These are phyloP conservation scores for Verticillium klebahnii DNA, from an alignment of 2,329 filamentous ascomycete species.

Conservation along the genomic window DNA sequence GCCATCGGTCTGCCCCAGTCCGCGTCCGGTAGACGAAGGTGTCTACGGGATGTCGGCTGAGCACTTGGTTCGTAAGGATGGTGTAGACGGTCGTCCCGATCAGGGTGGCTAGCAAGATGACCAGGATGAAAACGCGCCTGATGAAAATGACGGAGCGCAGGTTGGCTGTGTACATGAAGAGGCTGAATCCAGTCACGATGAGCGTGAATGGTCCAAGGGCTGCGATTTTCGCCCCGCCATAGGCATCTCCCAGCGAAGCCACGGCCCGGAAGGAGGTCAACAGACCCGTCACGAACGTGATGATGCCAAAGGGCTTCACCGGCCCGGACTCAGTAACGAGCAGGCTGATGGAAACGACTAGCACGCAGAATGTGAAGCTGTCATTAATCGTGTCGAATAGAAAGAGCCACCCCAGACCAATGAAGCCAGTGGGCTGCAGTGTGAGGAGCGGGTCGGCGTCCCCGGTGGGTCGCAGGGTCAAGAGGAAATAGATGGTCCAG, in stretches of 20 bases:
- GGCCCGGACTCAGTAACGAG: slow-evolving; percentile 44
- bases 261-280: slow-evolving; percentile 30
- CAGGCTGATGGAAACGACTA: slow-evolving; percentile 39
- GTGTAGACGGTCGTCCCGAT: slow-evolving; percentile 30
- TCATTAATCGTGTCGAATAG: slow-evolving; percentile 45
- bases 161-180: slow-evolving; percentile 39
- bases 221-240: slow-evolving; percentile 30
- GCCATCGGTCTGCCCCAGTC: slow-evolving; percentile 44
- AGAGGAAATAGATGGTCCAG: slow-evolving; percentile 20
- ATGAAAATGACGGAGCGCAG: slow-evolving; percentile 38
- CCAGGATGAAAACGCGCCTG: slow-evolving; percentile 32
- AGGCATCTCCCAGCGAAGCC: slow-evolving; percentile 37
- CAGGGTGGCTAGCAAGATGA: slow-evolving; percentile 31
- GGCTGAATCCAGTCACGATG: slow-evolving; percentile 33
- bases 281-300: slow-evolving; percentile 39
- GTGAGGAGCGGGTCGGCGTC: slow-evolving; percentile 3
- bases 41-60: slow-evolving; percentile 39
- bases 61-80: slow-evolving; percentile 17
- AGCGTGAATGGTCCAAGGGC: slow-evolving; percentile 33
- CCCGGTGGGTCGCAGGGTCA: slow-evolving; percentile 11
- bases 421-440: slow-evolving; percentile 12
- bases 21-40: slow-evolving; percentile 44
- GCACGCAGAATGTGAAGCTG: slow-evolving; percentile 37
- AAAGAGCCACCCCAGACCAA: slow-evolving; percentile 39
- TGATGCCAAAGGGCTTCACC: slow-evolving; percentile 33